phyloP scores from a whole-genome alignment of 1,139 yeast species.

The Suhomyces bribrorum region DNA sequence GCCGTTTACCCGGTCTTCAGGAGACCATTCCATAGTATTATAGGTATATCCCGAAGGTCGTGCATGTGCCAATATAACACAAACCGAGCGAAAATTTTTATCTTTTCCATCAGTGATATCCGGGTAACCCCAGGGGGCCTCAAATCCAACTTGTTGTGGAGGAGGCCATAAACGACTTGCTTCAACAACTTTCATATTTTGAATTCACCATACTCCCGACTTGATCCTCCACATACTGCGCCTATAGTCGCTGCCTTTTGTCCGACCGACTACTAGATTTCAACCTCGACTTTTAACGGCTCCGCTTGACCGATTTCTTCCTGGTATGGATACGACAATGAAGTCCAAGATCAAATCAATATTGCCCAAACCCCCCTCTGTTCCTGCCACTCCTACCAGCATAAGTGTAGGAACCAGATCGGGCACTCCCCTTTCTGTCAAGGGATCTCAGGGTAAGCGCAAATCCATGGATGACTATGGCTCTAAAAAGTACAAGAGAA shows the following conservation, averaged over 20 bases:
- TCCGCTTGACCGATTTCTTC: neutral
- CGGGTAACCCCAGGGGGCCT: conserved; percentile 12
- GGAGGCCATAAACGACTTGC: neutral
- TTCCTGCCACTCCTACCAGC: conserved; percentile 17
- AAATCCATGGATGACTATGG: conserved; percentile 10
- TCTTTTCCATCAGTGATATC: conserved; percentile 37
- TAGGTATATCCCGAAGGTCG: neutral
- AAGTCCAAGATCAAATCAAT: conserved; percentile 42
- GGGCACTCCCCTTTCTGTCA: conserved; percentile 5
- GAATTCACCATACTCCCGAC: too few relatives aligned
- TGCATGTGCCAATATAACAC: conserved; percentile 1
- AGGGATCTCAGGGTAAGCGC: conserved; percentile 7
- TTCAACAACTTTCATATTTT: neutral
- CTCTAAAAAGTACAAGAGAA: conserved; percentile 11
- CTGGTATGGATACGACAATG: conserved; percentile 38
- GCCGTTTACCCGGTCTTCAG: too few relatives aligned
- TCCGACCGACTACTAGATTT: too few relatives aligned
- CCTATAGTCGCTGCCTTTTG: too few relatives aligned
- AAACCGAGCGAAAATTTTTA: conserved; percentile 18
- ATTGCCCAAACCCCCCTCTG: conserved; percentile 32
- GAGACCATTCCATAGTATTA: too few relatives aligned
- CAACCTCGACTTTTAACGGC: too few relatives aligned
- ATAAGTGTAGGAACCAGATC: conserved; percentile 10
- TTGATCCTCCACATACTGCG: too few relatives aligned
- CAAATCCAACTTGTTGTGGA: neutral